Conservation (phyloP, 2,329 filamentous ascomycete species). For the Alternaria angustiovoidea region DNA sequence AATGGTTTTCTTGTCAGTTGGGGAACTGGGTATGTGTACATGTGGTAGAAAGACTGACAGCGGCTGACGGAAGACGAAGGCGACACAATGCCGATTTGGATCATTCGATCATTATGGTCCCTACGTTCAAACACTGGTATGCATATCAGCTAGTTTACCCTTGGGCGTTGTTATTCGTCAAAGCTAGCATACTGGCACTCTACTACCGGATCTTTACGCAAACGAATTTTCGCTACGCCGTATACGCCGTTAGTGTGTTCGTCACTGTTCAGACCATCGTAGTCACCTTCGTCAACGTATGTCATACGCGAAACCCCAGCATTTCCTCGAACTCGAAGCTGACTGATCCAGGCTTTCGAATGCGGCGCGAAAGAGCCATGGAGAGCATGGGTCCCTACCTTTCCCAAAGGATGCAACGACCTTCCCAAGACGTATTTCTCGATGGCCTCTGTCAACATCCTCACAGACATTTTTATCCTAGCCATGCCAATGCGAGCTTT, state of each 20-base stretch:
- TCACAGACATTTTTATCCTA: conserved; percentile 29
- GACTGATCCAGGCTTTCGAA: conserved; percentile 28
- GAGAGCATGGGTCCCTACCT: conserved; percentile 27
- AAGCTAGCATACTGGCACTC: conserved; percentile 33
- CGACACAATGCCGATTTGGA: not conserved
- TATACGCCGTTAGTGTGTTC: conserved; percentile 13
- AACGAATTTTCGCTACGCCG: conserved; percentile 16
- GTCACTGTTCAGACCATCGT: conserved; percentile 21
- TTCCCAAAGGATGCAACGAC: conserved; percentile 33
- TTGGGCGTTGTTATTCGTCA: conserved; percentile 31
- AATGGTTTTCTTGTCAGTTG: not conserved
- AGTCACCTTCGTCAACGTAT: conserved; percentile 27
- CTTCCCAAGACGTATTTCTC: conserved; percentile 28
- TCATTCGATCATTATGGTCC: not conserved
- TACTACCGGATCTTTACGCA: conserved; percentile 32
- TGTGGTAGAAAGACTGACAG: not conserved
- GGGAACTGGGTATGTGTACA: not conserved
- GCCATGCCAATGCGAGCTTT: conserved; percentile 29
- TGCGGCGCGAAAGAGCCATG: conserved; percentile 19
- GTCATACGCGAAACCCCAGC: not conserved
- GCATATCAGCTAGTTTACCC: conserved; percentile 37
- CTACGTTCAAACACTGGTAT: conserved; percentile 15
- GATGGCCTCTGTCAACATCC: conserved; percentile 28
- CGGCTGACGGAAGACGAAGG: not conserved
- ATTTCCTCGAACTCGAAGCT: not conserved